A percentile compares a stretch with the other conserved stretches of the same genome.
Conservation (phyloP, 2,329 filamentous ascomycete species). For the Penicillium sp. region DNA sequence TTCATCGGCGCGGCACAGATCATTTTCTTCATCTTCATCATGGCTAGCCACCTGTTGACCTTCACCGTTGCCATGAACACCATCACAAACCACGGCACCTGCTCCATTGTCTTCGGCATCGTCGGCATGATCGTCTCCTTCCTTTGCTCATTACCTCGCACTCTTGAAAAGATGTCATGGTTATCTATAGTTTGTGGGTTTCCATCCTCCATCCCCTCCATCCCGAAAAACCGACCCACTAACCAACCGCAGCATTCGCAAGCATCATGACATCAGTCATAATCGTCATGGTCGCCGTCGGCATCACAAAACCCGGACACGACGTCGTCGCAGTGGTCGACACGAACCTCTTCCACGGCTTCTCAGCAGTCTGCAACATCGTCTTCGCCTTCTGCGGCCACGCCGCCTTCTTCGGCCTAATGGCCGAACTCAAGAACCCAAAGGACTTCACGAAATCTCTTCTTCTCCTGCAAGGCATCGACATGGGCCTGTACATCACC, state of each 20-base stretch:
- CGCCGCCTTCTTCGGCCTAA: slow-evolving; percentile 60
- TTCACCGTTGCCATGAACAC: slow-evolving; percentile 61
- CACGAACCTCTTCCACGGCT: slow-evolving; percentile 47
- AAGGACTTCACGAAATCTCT: slow-evolving; percentile 56
- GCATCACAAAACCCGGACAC: slow-evolving; percentile 41
- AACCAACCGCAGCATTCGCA: slow-evolving; percentile 44
- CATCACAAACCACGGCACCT: slow-evolving; percentile 53
- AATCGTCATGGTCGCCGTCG: slow-evolving; percentile 59
- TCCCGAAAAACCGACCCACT: not conserved
- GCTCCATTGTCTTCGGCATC: slow-evolving; percentile 57
- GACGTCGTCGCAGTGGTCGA: slow-evolving; percentile 33
- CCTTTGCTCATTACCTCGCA: slow-evolving; percentile 52
- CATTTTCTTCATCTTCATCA: slow-evolving; percentile 59
- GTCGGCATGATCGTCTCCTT: slow-evolving; percentile 53
- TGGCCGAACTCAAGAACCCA: slow-evolving; percentile 56
- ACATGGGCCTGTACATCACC: slow-evolving; percentile 56
- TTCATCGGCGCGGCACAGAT: slow-evolving; percentile 54
- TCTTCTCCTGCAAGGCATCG: slow-evolving; percentile 50
- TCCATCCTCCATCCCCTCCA: not conserved
- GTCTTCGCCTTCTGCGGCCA: slow-evolving; percentile 62
- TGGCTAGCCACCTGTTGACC: slow-evolving; percentile 62
- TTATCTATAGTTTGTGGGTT: slow-evolving; percentile 48
- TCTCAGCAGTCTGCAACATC: slow-evolving; percentile 59
- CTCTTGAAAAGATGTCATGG: slow-evolving; percentile 54
- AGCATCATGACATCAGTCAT: slow-evolving; percentile 57